These are phyloP conservation scores for Stagonosporopsis tanaceti DNA, from an alignment of 2,329 filamentous ascomycete species.

Conservation along the genomic window DNA sequence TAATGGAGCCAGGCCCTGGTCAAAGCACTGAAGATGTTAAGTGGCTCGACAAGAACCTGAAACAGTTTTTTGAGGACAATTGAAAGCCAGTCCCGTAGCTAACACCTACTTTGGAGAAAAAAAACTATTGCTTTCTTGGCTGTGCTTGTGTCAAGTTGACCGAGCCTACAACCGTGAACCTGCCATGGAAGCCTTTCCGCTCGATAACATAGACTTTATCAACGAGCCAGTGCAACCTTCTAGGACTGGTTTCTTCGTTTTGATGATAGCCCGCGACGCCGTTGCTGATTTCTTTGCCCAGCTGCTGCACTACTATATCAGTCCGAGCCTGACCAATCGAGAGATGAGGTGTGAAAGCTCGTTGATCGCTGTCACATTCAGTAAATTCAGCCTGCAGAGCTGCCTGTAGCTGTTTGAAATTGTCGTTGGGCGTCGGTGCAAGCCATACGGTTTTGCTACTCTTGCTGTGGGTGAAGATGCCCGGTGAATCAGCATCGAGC, in stretches of 20 bases:
- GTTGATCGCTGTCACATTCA: slow-evolving; percentile 31
- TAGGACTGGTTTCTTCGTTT: slow-evolving; percentile 1
- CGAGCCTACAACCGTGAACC: slow-evolving; percentile 36
- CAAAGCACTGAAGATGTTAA: slow-evolving; percentile 74
- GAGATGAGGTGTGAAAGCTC: slow-evolving; percentile 37
- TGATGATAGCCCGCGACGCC: slow-evolving; percentile 15
- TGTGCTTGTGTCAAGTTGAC: slow-evolving; percentile 21
- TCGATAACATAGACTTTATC: slow-evolving; percentile 40
- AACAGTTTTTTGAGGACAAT: slow-evolving; percentile 57
- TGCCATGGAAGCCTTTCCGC: slow-evolving; percentile 33
- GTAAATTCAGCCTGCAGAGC: slow-evolving; percentile 38
- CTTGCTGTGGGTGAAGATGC: slow-evolving; percentile 28
- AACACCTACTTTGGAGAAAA: too few relatives aligned
- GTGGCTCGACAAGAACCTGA: slow-evolving; percentile 73
- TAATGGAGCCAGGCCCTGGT: slow-evolving; percentile 64
- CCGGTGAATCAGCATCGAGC: slow-evolving; percentile 31
- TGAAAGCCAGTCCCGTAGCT: slow-evolving; percentile 5
- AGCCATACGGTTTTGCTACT: slow-evolving; percentile 40
- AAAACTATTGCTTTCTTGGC: background rate
- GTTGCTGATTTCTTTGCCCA: slow-evolving; percentile 29
- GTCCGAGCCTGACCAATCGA: slow-evolving; percentile 38
- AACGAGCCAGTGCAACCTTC: slow-evolving; percentile 33
- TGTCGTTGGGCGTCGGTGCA: slow-evolving; percentile 21
- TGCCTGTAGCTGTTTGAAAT: slow-evolving; percentile 31
- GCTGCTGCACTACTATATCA: slow-evolving; percentile 16